Evolutionary conservation across 352 stramenopile species (phyloP).

Genomic region (Lagenidium sp.): DNA sequence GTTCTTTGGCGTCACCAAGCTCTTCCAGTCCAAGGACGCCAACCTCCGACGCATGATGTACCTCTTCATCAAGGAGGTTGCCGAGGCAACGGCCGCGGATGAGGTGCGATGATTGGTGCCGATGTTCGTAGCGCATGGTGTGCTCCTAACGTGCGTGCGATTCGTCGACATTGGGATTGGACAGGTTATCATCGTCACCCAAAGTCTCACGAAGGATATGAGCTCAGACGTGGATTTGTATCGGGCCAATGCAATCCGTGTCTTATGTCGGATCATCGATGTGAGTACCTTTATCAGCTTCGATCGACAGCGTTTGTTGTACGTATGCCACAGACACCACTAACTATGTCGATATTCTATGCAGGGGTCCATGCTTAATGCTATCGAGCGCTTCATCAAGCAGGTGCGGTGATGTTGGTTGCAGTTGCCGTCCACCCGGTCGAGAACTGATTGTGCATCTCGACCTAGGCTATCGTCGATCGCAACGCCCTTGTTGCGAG

Average conservation of each 20-base stretch:
- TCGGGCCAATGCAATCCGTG: constrained; percentile 97
- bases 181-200: constrained; percentile 99
- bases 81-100: constrained; percentile 83
- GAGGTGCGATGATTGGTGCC: constrained; percentile 25
- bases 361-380: constrained; percentile 85
- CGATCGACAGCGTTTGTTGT: constrained; percentile 1
- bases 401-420: constrained; percentile 34
- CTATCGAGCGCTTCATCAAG: constrained; percentile 97
- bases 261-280: constrained; percentile 95
- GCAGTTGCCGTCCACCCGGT: too few species aligned
- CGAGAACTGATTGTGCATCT: too few species aligned
- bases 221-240: constrained; percentile 98
- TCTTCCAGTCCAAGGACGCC: constrained; percentile 98
- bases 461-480: constrained; percentile 91
- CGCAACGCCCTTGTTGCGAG: constrained; percentile 95
- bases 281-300: constrained; percentile 18
- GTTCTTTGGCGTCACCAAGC: constrained; percentile 99
- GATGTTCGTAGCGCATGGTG: too few species aligned
- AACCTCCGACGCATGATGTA: constrained; percentile 99
- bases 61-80: constrained; percentile 99
- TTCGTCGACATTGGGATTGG: too few species aligned
- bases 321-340: too few species aligned
- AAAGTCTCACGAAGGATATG: constrained; percentile 99
- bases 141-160: too few species aligned
- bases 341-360: too few species aligned